Conservation (phyloP, 257 asterid species). For the Fraxinus americana region DNA sequence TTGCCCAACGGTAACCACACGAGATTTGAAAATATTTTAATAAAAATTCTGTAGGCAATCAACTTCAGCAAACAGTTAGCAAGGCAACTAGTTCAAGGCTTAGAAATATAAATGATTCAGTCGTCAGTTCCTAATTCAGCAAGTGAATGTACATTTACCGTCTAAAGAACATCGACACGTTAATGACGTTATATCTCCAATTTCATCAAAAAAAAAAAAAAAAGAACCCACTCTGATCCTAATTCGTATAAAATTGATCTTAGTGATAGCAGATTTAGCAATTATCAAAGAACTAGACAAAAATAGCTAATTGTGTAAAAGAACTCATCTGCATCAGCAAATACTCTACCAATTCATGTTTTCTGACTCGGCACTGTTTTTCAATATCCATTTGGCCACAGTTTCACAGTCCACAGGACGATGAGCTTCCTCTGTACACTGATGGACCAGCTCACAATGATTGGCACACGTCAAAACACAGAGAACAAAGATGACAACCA, state of each 20-base stretch:
- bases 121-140: background rate
- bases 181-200: too few species aligned
- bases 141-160: background rate
- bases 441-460: slow-evolving; percentile 31
- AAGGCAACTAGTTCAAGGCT: background rate
- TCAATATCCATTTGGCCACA: slow-evolving; percentile 40
- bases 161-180: too few species aligned
- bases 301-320: background rate
- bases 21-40: background rate
- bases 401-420: slow-evolving; percentile 42
- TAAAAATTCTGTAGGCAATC: too few species aligned
- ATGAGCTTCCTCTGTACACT: slow-evolving; percentile 44
- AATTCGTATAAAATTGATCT: background rate
- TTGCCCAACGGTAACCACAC: background rate
- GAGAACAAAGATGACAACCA: slow-evolving; percentile 15
- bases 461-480: slow-evolving; percentile 21
- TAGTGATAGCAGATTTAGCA: slow-evolving; percentile 5
- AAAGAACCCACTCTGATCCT: background rate
- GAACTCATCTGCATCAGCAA: slow-evolving; percentile 5
- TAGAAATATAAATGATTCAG: background rate
- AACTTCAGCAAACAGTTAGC: background rate
- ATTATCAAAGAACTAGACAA: background rate
- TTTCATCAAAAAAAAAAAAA: too few species aligned
- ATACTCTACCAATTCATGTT: slow-evolving; percentile 40
- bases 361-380: slow-evolving; percentile 29